A percentile compares a stretch with the other conserved stretches of the same genome.
Evolutionary conservation across 768 basidiomycete genomes (phyloP).

Genomic region (Termitomyces sp.): DNA sequence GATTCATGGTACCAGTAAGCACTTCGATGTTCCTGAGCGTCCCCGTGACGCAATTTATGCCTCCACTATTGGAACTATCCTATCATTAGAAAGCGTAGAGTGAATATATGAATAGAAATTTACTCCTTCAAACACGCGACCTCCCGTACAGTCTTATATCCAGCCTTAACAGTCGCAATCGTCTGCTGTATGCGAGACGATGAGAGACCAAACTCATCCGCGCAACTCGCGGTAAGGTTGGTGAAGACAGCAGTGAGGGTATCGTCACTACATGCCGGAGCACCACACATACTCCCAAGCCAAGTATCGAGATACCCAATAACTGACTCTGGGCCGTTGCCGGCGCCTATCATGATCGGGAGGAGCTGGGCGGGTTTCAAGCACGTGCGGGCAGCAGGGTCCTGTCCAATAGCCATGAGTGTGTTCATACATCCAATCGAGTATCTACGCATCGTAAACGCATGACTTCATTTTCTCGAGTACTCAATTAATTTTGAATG

Average conservation of each 20-base stretch:
- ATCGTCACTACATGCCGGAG: slow-evolving; percentile 43
- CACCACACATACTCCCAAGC: slow-evolving; percentile 45
- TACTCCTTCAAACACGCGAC: slow-evolving; percentile 55
- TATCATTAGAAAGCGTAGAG: background rate
- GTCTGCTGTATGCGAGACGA: slow-evolving; percentile 14
- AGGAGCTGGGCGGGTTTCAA: slow-evolving; percentile 32
- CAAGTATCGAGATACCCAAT: slow-evolving; percentile 40
- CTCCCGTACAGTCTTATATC: slow-evolving; percentile 44
- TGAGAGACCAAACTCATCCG: slow-evolving; percentile 24
- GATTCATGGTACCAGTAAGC: slow-evolving; percentile 24
- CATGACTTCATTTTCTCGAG: background rate
- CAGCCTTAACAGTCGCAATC: slow-evolving; percentile 28
- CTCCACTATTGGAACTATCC: slow-evolving; percentile 10
- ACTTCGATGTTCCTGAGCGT: slow-evolving; percentile 40
- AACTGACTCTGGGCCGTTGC: slow-evolving; percentile 25
- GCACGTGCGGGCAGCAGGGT: slow-evolving; percentile 26
- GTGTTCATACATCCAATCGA: slow-evolving; percentile 17
- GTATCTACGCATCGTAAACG: slow-evolving; percentile 6
- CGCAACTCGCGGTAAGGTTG: slow-evolving; percentile 45
- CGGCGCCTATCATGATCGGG: slow-evolving; percentile 18
- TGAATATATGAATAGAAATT: slow-evolving; percentile 13
- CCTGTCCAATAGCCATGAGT: slow-evolving; percentile 13
- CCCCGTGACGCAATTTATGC: slow-evolving; percentile 48
- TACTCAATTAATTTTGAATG: background rate
- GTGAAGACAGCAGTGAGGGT: slow-evolving; percentile 39